Evolutionary conservation across 345 rosid genomes (phyloP).

Genomic region (Melastoma malabathricum): DNA sequence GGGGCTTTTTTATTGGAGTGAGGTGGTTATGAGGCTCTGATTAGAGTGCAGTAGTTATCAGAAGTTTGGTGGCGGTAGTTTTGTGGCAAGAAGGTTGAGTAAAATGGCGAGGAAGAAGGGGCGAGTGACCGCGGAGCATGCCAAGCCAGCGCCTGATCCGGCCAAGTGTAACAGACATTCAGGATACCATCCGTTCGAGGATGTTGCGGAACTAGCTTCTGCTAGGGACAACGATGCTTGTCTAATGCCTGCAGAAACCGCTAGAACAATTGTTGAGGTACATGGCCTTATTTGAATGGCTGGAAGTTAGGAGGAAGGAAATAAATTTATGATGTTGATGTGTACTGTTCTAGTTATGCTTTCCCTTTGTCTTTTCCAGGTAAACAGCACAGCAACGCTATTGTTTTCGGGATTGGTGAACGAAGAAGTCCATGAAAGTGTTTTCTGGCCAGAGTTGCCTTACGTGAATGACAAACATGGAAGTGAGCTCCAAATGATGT

Average conservation of each 20-base stretch:
- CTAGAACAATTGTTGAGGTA: slow-evolving; percentile 93
- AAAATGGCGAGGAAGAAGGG: slow-evolving; percentile 30
- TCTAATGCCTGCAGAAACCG: slow-evolving; percentile 64
- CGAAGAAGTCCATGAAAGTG: slow-evolving; percentile 58
- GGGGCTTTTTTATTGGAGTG: background rate
- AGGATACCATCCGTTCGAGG: slow-evolving; percentile 78
- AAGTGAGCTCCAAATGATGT: slow-evolving; percentile 36
- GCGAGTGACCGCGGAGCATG: slow-evolving; percentile 48
- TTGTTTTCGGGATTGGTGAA: slow-evolving; percentile 47
- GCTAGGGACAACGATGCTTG: slow-evolving; percentile 26
- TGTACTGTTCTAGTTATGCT: too few species aligned
- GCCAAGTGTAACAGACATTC: slow-evolving; percentile 31
- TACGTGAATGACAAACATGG: slow-evolving; percentile 78
- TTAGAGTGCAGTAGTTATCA: slow-evolving; percentile 30
- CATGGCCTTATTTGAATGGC: slow-evolving; percentile 7
- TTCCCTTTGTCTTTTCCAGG: slow-evolving; percentile 43
- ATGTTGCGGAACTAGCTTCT: slow-evolving; percentile 36
- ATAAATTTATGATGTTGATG: too few species aligned
- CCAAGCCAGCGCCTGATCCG: slow-evolving; percentile 56
- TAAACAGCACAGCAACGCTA: slow-evolving; percentile 67
- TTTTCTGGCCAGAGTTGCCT: slow-evolving; percentile 80
- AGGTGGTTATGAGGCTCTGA: slow-evolving; percentile 4
- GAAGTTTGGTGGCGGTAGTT: slow-evolving; percentile 12
- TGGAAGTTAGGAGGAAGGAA: too few species aligned
- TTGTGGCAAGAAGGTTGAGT: slow-evolving; percentile 19